Percentiles rank a stretch among this genome's conserved stretches.
phyloP scores from a whole-genome alignment of 2,329 filamentous ascomycete species.

The Tricladium varicosporioides region DNA sequence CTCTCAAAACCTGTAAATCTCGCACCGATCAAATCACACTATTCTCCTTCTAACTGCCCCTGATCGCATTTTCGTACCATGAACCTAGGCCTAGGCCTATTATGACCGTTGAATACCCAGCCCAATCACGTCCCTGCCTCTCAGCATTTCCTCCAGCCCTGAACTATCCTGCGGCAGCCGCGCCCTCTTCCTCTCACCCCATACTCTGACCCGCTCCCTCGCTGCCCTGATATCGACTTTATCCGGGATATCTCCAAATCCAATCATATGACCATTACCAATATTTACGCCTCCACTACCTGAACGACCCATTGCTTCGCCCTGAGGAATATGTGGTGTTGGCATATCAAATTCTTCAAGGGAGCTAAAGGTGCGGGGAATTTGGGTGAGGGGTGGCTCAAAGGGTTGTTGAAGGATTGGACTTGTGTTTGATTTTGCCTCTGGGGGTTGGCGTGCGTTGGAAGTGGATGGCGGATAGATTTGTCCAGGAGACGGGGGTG shows the following conservation, averaged over 20 bases:
- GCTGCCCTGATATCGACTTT: conserved; percentile 15
- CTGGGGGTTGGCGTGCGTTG: neutral
- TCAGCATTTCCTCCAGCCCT: neutral
- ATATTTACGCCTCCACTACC: conserved; percentile 18
- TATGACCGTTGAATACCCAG: neutral
- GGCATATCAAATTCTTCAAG: conserved; percentile 2
- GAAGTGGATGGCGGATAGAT: neutral
- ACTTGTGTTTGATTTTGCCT: neutral
- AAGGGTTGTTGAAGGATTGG: neutral
- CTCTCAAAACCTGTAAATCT: too few species aligned
- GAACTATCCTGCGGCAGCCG: neutral
- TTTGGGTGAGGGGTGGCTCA: neutral
- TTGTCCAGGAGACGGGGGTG: neutral
- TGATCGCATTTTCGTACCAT: neutral
- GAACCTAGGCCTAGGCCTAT: too few species aligned
- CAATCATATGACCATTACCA: conserved; percentile 19
- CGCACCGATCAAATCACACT: too few species aligned
- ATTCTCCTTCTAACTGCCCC: too few species aligned
- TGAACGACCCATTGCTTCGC: conserved; percentile 9
- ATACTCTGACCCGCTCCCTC: conserved; percentile 18
- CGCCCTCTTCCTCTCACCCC: conserved; percentile 12
- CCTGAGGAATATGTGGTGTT: neutral
- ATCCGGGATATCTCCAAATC: conserved; percentile 29
- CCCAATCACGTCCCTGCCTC: neutral
- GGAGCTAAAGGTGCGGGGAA: conserved; percentile 7